phyloP scores from a whole-genome alignment of 257 asterid genomes.

The Solanum corneliomulleri region DNA sequence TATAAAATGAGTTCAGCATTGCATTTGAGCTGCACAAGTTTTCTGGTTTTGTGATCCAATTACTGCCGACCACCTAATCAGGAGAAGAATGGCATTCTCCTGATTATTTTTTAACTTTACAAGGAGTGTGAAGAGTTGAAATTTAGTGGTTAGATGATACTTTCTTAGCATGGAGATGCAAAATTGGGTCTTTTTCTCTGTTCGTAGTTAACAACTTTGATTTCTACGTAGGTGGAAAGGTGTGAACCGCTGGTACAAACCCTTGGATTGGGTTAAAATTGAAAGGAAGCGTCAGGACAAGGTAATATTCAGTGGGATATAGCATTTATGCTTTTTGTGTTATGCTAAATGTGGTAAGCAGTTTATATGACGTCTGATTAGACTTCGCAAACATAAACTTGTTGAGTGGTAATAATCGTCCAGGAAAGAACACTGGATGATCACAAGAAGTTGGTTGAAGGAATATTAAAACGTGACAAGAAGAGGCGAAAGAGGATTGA shows the following conservation, averaged over 20 bases:
- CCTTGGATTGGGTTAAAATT: constrained; percentile 59
- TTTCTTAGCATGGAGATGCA: not conserved
- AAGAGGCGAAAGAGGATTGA: constrained; percentile 65
- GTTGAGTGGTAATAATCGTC: not conserved
- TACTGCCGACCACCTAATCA: not conserved
- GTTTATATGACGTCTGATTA: not conserved
- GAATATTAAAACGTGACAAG: constrained; percentile 52
- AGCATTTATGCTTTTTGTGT: not conserved
- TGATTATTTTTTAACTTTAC: not conserved
- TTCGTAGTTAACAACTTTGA: not conserved
- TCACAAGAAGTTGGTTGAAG: constrained; percentile 50
- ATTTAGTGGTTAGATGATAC: not conserved
- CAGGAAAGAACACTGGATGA: constrained; percentile 63
- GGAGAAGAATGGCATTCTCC: not conserved
- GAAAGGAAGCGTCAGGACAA: constrained; percentile 74
- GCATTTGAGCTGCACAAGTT: not conserved
- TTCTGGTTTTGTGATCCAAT: not conserved
- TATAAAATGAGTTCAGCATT: not conserved
- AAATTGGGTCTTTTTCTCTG: not conserved
- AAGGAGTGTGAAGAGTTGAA: not conserved
- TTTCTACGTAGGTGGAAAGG: constrained; percentile 68
- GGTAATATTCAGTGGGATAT: constrained; percentile 27
- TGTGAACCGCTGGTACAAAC: constrained; percentile 40
- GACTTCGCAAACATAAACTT: not conserved
- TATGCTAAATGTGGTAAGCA: not conserved